Percentiles rank a stretch among this genome's conserved stretches.
phyloP scores from a whole-genome alignment of 2,329 filamentous ascomycete genomes.

The Metarhizium brunneum region DNA sequence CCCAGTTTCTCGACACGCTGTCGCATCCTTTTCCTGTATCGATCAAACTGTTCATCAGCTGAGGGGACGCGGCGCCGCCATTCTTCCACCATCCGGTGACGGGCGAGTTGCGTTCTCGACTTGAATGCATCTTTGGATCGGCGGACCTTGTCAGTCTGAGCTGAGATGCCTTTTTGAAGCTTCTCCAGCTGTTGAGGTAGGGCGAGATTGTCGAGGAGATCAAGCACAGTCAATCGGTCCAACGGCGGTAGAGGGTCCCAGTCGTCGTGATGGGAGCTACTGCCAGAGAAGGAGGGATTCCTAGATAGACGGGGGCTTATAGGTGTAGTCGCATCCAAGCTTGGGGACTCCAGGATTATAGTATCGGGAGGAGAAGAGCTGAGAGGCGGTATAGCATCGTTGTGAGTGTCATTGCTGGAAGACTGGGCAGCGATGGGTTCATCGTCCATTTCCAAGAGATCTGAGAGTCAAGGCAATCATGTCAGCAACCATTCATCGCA shows the following conservation, averaged over 20 bases:
- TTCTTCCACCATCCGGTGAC: constrained; percentile 83
- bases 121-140: constrained; percentile 75
- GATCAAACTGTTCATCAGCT: constrained; percentile 85
- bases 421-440: not conserved
- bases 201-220: constrained; percentile 88
- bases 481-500: not conserved
- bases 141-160: constrained; percentile 77
- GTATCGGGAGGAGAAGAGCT: constrained; percentile 34
- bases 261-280: constrained; percentile 78
- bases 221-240: constrained; percentile 83
- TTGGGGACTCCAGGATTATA: constrained; percentile 38
- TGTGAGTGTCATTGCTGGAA: constrained; percentile 18
- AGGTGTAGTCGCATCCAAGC: constrained; percentile 34
- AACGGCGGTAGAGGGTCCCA: constrained; percentile 81
- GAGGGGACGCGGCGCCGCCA: constrained; percentile 80
- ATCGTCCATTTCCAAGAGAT: constrained; percentile 3
- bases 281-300: constrained; percentile 72
- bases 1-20: constrained; percentile 80
- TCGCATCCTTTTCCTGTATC: constrained; percentile 82
- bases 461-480: not conserved
- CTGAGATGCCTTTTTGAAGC: constrained; percentile 71
- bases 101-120: constrained; percentile 66
- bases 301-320: constrained; percentile 58
- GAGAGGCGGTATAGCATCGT: constrained; percentile 28
- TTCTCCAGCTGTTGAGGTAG: constrained; percentile 85